Percentiles rank a stretch among this genome's conserved stretches.
phyloP scores from a whole-genome alignment of 345 rosid species.

The Firmiana major region DNA sequence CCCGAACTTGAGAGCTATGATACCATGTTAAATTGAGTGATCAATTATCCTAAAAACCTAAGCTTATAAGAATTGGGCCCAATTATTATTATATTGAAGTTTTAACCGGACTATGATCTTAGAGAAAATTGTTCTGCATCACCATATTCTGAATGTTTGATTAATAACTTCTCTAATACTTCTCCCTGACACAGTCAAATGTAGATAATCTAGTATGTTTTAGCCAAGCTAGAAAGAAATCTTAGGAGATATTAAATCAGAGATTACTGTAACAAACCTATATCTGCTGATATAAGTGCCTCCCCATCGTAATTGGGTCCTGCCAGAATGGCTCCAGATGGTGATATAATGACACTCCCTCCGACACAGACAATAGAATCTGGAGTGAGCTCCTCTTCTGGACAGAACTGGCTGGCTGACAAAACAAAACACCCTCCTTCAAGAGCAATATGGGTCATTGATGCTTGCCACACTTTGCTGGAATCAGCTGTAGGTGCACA shows the following conservation, averaged over 20 bases:
- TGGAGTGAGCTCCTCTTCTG: slow-evolving; percentile 60
- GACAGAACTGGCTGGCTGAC: slow-evolving; percentile 87
- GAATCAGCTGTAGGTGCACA: slow-evolving; percentile 98
- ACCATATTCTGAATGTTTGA: neutral
- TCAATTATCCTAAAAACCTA: too few species aligned
- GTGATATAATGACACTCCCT: slow-evolving; percentile 88
- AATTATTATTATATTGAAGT: neutral
- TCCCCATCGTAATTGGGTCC: slow-evolving; percentile 94
- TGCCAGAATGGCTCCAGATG: slow-evolving; percentile 72
- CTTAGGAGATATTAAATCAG: neutral
- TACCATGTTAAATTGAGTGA: neutral
- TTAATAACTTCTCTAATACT: neutral
- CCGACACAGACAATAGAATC: slow-evolving; percentile 87
- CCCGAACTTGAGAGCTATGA: neutral
- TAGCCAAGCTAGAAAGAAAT: neutral
- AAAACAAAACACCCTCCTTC: slow-evolving; percentile 95
- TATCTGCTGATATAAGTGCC: slow-evolving; percentile 79
- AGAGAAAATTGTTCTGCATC: neutral
- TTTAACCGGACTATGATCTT: neutral
- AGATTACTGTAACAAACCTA: slow-evolving; percentile 46
- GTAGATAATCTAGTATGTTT: neutral
- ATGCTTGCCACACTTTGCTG: slow-evolving; percentile 77
- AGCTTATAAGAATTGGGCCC: neutral
- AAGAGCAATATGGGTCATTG: slow-evolving; percentile 88
- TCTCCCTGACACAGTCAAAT: neutral